phyloP scores from a whole-genome alignment of 805 yeast species.

The Yarrowia osloensis region DNA sequence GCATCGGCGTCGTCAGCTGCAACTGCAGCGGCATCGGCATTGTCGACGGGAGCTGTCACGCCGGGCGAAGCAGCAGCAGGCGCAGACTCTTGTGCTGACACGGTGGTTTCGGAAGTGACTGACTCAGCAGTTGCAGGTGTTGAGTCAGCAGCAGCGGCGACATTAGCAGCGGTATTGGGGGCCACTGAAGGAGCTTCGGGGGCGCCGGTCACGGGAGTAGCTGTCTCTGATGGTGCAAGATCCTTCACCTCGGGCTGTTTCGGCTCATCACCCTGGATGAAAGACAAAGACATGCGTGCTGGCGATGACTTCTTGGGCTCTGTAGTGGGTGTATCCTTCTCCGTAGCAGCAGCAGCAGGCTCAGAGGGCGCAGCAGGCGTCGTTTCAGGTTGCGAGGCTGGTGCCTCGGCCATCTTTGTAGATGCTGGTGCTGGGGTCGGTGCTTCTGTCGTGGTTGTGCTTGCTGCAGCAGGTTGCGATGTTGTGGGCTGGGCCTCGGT shows the following conservation, averaged over 20 bases:
- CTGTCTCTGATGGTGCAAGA: not conserved
- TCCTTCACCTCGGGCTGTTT: not conserved
- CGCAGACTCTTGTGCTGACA: not conserved
- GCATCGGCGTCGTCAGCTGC: not conserved
- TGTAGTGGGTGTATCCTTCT: not conserved
- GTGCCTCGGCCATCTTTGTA: not conserved
- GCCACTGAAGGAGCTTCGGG: not conserved
- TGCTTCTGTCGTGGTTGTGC: not conserved
- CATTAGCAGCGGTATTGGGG: not conserved
- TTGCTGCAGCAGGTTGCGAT: not conserved
- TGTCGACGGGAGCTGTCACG: not conserved
- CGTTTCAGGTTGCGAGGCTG: not conserved
- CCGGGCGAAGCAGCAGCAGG: not conserved
- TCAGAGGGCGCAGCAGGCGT: not conserved
- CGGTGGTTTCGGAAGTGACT: not conserved
- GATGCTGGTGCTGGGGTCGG: not conserved
- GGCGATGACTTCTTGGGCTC: constrained; percentile 19
- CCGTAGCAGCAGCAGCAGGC: not conserved
- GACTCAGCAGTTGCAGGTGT: not conserved
- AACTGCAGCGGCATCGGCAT: not conserved
- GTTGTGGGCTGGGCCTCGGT: not conserved
- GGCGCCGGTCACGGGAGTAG: no score
- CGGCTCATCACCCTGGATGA: constrained; percentile 4
- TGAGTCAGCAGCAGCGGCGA: not conserved
- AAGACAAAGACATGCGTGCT: constrained; percentile 32